phyloP scores from a whole-genome alignment of 495 filamentous ascomycete genomes.

The Cetradonia linearis region DNA sequence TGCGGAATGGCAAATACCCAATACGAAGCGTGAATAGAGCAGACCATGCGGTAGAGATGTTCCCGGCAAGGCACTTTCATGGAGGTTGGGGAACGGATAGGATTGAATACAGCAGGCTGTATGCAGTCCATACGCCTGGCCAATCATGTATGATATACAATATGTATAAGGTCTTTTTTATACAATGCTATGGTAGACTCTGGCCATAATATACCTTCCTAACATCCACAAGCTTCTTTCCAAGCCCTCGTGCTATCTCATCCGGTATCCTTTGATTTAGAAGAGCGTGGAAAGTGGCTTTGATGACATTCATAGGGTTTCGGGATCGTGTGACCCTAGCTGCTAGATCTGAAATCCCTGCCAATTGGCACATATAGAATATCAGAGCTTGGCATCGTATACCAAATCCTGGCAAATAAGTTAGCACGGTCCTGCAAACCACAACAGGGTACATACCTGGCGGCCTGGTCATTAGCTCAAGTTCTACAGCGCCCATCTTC shows the following conservation, averaged over 20 bases:
- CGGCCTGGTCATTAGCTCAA: constrained; percentile 68
- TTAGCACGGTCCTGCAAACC: not conserved
- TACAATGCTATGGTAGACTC: constrained; percentile 34
- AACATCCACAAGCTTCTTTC: constrained; percentile 91
- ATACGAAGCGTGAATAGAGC: not conserved
- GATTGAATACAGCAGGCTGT: not conserved
- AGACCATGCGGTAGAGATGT: not conserved
- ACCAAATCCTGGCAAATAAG: constrained; percentile 63
- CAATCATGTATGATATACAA: not conserved
- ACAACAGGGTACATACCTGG: constrained; percentile 57
- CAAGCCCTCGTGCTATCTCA: constrained; percentile 72
- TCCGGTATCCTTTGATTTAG: constrained; percentile 75
- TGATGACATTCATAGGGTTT: constrained; percentile 95
- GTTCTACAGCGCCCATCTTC: constrained; percentile 75
- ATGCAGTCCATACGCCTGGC: not conserved
- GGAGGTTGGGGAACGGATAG: not conserved
- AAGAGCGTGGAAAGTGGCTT: constrained; percentile 76
- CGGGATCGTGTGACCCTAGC: constrained; percentile 66
- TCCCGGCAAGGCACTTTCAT: not conserved
- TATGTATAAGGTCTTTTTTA: constrained; percentile 4
- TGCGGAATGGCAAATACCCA: constrained; percentile 7
- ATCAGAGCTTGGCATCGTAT: constrained; percentile 82
- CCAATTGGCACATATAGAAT: constrained; percentile 78
- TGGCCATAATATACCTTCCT: constrained; percentile 96
- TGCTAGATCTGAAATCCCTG: constrained; percentile 76